A percentile compares a stretch with the other conserved stretches of the same genome.
These are phyloP conservation scores for Colletotrichum horii DNA, from an alignment of 2,329 filamentous ascomycete genomes.

Conservation along the genomic window DNA sequence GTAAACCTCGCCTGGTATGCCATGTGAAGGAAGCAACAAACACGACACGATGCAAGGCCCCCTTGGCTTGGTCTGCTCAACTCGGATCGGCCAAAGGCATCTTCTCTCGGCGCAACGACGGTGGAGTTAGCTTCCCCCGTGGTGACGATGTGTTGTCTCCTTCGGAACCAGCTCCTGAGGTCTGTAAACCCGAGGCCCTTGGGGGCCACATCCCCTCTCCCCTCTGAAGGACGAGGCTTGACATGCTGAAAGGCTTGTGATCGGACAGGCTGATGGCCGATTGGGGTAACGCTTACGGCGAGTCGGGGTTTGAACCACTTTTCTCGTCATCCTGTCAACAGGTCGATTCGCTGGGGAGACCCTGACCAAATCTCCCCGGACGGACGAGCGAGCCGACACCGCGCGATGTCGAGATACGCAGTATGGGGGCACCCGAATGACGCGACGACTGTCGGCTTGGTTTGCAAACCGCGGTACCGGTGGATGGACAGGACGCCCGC, in stretches of 20 bases:
- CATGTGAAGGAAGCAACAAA: not conserved
- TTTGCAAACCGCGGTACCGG: not conserved
- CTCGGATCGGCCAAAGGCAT: not conserved
- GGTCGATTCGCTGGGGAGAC: not conserved
- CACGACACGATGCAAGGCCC: not conserved
- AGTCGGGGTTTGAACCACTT: conserved; percentile 13
- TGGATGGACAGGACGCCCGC: not conserved
- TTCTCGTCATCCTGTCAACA: not conserved
- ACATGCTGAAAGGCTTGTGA: not conserved
- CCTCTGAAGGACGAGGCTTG: not conserved
- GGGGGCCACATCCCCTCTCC: not conserved
- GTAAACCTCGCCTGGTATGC: not conserved
- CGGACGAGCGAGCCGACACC: not conserved
- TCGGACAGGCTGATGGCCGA: not conserved
- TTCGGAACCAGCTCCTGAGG: not conserved
- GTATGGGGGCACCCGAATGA: not conserved
- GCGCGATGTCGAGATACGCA: not conserved
- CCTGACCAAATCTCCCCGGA: not conserved
- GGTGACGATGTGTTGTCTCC: not conserved
- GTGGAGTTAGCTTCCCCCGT: not conserved
- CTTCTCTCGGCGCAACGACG: not conserved
- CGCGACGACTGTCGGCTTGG: not conserved
- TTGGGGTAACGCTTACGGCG: not conserved
- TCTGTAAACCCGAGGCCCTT: not conserved
- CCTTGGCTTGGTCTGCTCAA: not conserved